Base-by-base conservation (phyloP, 768 basidiomycete species). In the Cubamyces sp. region DNA sequence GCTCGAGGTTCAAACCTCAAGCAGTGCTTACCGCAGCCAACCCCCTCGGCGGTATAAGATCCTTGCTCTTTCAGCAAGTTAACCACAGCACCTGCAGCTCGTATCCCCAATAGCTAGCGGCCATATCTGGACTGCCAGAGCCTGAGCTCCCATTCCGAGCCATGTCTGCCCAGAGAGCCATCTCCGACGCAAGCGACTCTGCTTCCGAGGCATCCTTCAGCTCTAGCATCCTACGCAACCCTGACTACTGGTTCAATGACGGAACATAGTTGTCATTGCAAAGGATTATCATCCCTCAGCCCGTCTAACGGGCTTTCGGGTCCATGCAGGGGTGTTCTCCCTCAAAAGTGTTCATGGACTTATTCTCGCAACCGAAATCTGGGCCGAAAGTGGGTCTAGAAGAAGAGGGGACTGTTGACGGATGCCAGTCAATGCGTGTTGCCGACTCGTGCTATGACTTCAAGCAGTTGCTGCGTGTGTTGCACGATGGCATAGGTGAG, bases 251-350 rank as follows among this genome's bases (percentile, higher is more conserved):
- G 87, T 90, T 91, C 69, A 64, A 74, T 0, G 89, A 91, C 66
- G 90, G 9, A 91, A 89, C 67, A 74, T 90, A 46, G 76, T 90
- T 50, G 78, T 91, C 57, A 72, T 88, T 48, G 80, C 86, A 3
- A 7, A 46, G 18, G 8, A 57, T 12, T 4, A 3, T 18, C 21
- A 23, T 5, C 45, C 45, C 9, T 12, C 19, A 5, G 18, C 45
- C 23, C 18, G 21, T 21, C 45, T 8, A 23, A 42, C 25, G 1
- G 59, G 34, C 5, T 60, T 54, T 19, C 59, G 59, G 7, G 45
- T 60, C 28, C 52, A 60, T n/a, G 14, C n/a, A 5, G 50, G 59
- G 16, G 59, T 54, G 28, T 45, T 60, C 19, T 26, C 45, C 11
- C 51, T 60, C 51, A 21, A 37, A 37, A 3, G 37, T 46, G 12